Evolutionary conservation across 2,329 filamentous ascomycete species (phyloP), one percentile per base, ranked within the genome.

Genomic region (Colletotrichum neosansevieriae): DNA sequence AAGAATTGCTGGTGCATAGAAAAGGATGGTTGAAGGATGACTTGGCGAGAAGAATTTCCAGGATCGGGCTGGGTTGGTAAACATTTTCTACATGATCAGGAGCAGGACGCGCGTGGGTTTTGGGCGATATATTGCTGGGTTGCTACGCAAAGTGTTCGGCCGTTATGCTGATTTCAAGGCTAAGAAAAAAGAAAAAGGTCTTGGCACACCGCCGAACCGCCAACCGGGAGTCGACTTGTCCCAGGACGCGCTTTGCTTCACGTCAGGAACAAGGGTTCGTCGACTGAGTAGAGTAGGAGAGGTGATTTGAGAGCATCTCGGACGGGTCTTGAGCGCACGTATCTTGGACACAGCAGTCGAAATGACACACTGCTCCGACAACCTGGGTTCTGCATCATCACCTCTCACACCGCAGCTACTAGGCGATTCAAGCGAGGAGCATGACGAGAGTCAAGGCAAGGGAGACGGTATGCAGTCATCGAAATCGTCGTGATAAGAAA

Each of bases 91-190:
- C 56, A 38, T 34, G 40, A 58, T 58, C 24, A 24, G 56, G 56
- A 40, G 32, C 9, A 17, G 34, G 36, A 42, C 45, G 58, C 45
- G 47, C 50, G 6, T 36, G 34, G 45, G 45, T 24, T 24, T 24
- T 67, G 60, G 53, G 60, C 60, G 60, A 67, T 58, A 64, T 67
- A 49, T 45, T 64, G 38, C 42, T 3, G 36, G 42, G 38, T 34
- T 40, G 24, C 19, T 24, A 5, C 3, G 21, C 21, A 24, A 24
- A 24, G 50, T 34, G 40, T 45, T 67, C 45, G 58, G 58, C 53
- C 53, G 53, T 53, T 63, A 21, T 61, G 36, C 45, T 64, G 60
- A 40, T 58, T 47, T 67, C 45, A 59, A 45, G 49, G 34, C 34
- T 40, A 47, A 19, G 4, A 5, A 5, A 24, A 5, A 5, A 5